Conservation (phyloP, 352 stramenopile genomes). For the Nothophytophthora sp. region DNA sequence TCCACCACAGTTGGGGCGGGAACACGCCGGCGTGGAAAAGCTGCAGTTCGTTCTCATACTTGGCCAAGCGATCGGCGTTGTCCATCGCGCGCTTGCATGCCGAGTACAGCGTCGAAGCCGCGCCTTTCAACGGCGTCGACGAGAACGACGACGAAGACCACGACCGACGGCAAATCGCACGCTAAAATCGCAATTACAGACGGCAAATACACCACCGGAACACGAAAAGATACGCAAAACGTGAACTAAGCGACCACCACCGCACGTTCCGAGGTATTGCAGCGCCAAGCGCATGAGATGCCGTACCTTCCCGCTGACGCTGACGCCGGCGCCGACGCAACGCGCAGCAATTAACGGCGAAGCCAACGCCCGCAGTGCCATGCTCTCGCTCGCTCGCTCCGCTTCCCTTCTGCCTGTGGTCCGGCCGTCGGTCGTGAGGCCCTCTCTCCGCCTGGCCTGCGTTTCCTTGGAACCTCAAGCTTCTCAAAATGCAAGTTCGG, state of each 20-base stretch:
- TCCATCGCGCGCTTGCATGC: conserved; percentile 17
- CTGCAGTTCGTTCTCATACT: conserved; percentile 27
- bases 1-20: conserved; percentile 22
- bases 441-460: too few species aligned
- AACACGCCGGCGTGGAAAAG: conserved; percentile 25
- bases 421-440: too few species aligned
- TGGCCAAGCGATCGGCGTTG: conserved; percentile 14
- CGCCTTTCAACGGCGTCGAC: conserved; percentile 16
- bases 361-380: neutral
- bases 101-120: conserved; percentile 7
- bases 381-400: neutral
- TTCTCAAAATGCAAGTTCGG: too few species aligned
- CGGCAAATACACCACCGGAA: conserved; percentile 1
- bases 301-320: too few species aligned
- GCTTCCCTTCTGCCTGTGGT: too few species aligned
- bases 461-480: too few species aligned
- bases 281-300: neutral
- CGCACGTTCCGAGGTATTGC: neutral
- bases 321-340: too few species aligned
- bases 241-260: neutral
- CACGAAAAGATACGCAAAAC: too few species aligned
- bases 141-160: conserved; percentile 15
- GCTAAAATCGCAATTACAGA: too few species aligned
- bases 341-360: too few species aligned
- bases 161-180: conserved; percentile 6